Percentiles rank a stretch among this genome's conserved stretches.
phyloP scores from a whole-genome alignment of 345 rosid species.

The Pugionium cornutum region DNA sequence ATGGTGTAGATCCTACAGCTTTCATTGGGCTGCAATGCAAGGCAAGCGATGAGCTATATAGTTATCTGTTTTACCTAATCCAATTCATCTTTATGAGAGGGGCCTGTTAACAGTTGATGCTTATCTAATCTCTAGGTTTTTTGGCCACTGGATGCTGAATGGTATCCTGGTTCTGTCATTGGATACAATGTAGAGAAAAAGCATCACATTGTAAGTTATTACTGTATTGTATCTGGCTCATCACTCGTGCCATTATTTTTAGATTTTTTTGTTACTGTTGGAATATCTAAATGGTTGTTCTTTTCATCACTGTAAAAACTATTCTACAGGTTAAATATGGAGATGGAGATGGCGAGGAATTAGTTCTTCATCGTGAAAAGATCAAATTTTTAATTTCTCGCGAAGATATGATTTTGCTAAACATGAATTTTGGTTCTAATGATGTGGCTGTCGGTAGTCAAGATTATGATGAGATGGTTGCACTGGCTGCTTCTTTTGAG shows the following conservation, averaged over 20 bases:
- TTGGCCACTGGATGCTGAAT: slow-evolving; percentile 98
- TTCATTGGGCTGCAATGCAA: slow-evolving; percentile 88
- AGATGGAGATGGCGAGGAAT: slow-evolving; percentile 85
- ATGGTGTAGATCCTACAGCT: slow-evolving; percentile 63
- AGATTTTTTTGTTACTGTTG: slow-evolving; percentile 9
- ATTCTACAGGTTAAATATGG: slow-evolving; percentile 69
- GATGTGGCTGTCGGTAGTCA: slow-evolving; percentile 52
- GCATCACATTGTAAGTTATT: slow-evolving; percentile 61
- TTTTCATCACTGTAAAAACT: slow-evolving; percentile 22
- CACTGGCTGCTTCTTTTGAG: slow-evolving; percentile 82
- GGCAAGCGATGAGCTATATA: slow-evolving; percentile 50
- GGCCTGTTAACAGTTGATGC: slow-evolving; percentile 18
- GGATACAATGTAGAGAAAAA: slow-evolving; percentile 64
- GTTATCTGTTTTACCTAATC: slow-evolving; percentile 13
- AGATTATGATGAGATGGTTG: slow-evolving; percentile 87
- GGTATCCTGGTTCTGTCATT: slow-evolving; percentile 73
- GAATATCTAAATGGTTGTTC: slow-evolving; percentile 7
- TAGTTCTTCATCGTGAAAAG: slow-evolving; percentile 66
- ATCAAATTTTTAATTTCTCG: slow-evolving; percentile 63
- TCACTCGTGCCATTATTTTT: neutral
- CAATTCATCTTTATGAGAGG: neutral
- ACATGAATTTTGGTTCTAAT: slow-evolving; percentile 49
- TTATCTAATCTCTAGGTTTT: slow-evolving; percentile 61
- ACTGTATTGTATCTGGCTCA: slow-evolving; percentile 18
- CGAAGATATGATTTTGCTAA: slow-evolving; percentile 65